phyloP scores from a whole-genome alignment of 2,329 filamentous ascomycete genomes.

The Arthrinium phaeospermum region DNA sequence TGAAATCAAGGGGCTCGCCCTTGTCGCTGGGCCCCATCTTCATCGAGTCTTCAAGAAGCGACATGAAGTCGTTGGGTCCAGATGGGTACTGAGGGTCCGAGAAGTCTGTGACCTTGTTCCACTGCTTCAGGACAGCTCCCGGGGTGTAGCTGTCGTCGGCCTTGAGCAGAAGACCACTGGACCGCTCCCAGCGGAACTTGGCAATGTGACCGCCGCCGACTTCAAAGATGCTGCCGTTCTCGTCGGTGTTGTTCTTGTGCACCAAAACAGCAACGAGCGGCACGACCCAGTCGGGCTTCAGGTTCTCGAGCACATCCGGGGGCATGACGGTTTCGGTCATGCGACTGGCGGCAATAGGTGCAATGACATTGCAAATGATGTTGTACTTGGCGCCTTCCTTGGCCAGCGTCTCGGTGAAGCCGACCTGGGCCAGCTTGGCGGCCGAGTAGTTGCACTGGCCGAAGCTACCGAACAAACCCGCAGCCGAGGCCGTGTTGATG shows the following conservation, averaged over 20 bases:
- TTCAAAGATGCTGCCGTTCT: constrained; percentile 92
- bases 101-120: constrained; percentile 88
- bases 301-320: constrained; percentile 82
- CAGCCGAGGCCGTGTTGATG: constrained; percentile 96
- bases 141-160: constrained; percentile 88
- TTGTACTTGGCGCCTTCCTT: constrained; percentile 99
- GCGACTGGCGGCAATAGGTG: constrained; percentile 90
- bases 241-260: constrained; percentile 80
- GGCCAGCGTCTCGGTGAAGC: constrained; percentile 96
- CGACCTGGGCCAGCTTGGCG: constrained; percentile 92
- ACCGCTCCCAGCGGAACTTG: constrained; percentile 94
- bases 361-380: constrained; percentile 93
- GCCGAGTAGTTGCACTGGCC: constrained; percentile 98
- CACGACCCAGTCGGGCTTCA: constrained; percentile 94
- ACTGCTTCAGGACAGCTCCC: constrained; percentile 85
- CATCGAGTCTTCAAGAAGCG: constrained; percentile 81
- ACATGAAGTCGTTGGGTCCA: constrained; percentile 87
- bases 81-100: constrained; percentile 81
- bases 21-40: constrained; percentile 75
- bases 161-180: constrained; percentile 86
- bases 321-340: constrained; percentile 98
- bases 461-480: constrained; percentile 93
- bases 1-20: constrained; percentile 79
- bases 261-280: constrained; percentile 88
- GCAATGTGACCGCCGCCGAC: constrained; percentile 90